Conservation (phyloP, 1,139 yeast species). For the Sugiyamaella pinicola region DNA sequence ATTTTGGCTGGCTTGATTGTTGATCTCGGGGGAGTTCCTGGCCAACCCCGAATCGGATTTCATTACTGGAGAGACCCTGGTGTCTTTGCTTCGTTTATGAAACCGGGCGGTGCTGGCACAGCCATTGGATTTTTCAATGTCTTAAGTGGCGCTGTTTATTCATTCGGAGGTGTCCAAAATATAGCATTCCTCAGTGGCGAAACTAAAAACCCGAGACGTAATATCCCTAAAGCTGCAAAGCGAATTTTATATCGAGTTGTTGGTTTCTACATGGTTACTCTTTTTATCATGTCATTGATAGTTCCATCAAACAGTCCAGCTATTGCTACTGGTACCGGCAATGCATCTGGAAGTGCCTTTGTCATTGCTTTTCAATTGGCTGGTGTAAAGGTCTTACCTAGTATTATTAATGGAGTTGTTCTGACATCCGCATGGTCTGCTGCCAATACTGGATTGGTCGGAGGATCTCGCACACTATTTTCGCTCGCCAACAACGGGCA, state of each 20-base stretch:
- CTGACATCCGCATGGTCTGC: conserved; percentile 70
- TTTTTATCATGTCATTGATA: conserved; percentile 60
- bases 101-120: conserved; percentile 37
- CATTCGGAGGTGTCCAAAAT: conserved; percentile 82
- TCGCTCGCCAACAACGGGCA: conserved; percentile 80
- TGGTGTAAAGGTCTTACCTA: conserved; percentile 62
- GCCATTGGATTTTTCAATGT: conserved; percentile 67
- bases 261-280: conserved; percentile 61
- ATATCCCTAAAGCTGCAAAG: conserved; percentile 68
- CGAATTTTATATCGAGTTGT: conserved; percentile 73
- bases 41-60: conserved; percentile 54
- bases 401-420: conserved; percentile 72
- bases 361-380: conserved; percentile 65
- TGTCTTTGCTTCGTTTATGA: conserved; percentile 64
- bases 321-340: conserved; percentile 49
- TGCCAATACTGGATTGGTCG: conserved; percentile 76
- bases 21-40: conserved; percentile 68
- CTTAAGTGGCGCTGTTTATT: conserved; percentile 83
- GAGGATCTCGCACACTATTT: conserved; percentile 77
- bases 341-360: conserved; percentile 68
- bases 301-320: conserved; percentile 61
- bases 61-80: conserved; percentile 65
- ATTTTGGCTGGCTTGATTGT: conserved; percentile 61
- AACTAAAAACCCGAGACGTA: conserved; percentile 68
- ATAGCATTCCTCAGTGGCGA: conserved; percentile 87